Conservation (phyloP, 2,329 filamentous ascomycete genomes). For the Diaporthe sp. region DNA sequence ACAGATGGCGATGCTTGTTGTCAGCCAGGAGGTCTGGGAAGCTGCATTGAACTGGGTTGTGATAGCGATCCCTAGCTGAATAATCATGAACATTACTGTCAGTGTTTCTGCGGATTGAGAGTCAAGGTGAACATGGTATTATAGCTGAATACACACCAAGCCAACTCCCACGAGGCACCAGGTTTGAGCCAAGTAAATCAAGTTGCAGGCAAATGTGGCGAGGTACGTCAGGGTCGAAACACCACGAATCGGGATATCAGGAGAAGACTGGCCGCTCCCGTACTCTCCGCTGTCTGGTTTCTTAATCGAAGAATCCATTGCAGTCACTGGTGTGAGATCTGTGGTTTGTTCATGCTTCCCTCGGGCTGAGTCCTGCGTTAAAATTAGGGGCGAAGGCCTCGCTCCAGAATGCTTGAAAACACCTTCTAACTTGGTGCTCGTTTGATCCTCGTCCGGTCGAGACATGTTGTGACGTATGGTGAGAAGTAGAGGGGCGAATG, state of each 20-base stretch:
- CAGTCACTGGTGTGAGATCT: constrained; percentile 8
- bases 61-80: background rate
- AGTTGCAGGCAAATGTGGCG: constrained; percentile 15
- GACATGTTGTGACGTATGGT: background rate
- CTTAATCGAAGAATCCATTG: constrained; percentile 1
- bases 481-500: background rate
- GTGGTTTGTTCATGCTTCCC: background rate
- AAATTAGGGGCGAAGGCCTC: background rate
- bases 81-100: background rate
- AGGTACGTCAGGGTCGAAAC: constrained; percentile 21
- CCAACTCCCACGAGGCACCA: constrained; percentile 16
- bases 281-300: constrained; percentile 3
- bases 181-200: constrained; percentile 18
- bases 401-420: constrained; percentile 1
- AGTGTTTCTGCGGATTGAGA: background rate
- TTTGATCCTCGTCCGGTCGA: background rate
- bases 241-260: background rate
- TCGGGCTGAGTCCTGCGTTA: background rate
- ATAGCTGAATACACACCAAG: background rate
- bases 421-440: background rate
- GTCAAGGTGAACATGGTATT: background rate
- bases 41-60: constrained; percentile 3
- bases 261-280: background rate
- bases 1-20: constrained; percentile 17
- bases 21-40: constrained; percentile 5